Conservation (phyloP, 2,329 filamentous ascomycete species). For the Cytospora schulzeri region DNA sequence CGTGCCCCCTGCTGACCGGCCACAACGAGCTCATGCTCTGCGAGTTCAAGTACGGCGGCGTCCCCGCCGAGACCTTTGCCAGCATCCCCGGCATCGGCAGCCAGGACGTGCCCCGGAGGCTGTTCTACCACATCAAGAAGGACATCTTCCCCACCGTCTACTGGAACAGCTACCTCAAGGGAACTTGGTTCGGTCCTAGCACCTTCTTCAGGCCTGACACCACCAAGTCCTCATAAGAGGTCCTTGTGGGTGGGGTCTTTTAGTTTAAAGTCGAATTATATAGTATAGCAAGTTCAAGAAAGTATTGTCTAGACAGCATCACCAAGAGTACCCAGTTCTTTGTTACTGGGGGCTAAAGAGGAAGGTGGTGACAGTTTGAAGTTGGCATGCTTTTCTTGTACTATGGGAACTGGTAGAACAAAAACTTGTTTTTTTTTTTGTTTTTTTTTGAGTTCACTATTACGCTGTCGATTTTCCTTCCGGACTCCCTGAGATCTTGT, state of each 20-base stretch:
- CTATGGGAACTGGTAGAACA: not conserved
- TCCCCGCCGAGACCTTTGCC: slow-evolving; percentile 48
- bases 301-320: not conserved
- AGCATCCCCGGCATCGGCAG: slow-evolving; percentile 36
- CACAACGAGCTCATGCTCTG: slow-evolving; percentile 49
- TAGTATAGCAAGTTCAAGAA: not conserved
- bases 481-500: too few relatives aligned
- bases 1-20: slow-evolving; percentile 48
- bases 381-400: not conserved
- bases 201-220: slow-evolving; percentile 26
- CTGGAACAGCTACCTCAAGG: slow-evolving; percentile 37
- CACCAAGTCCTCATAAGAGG: slow-evolving; percentile 9
- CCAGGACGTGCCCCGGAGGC: slow-evolving; percentile 42
- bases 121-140: slow-evolving; percentile 49
- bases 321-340: not conserved
- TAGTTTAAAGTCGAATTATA: not conserved
- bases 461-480: too few relatives aligned
- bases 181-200: slow-evolving; percentile 37
- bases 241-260: too few relatives aligned
- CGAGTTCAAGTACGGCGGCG: slow-evolving; percentile 51
- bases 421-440: too few relatives aligned
- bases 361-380: not conserved
- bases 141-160: slow-evolving; percentile 44
- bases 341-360: not conserved
- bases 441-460: too few relatives aligned